Conservation (phyloP, 2,329 filamentous ascomycete genomes). For the Teratosphaeria nubilosa region DNA sequence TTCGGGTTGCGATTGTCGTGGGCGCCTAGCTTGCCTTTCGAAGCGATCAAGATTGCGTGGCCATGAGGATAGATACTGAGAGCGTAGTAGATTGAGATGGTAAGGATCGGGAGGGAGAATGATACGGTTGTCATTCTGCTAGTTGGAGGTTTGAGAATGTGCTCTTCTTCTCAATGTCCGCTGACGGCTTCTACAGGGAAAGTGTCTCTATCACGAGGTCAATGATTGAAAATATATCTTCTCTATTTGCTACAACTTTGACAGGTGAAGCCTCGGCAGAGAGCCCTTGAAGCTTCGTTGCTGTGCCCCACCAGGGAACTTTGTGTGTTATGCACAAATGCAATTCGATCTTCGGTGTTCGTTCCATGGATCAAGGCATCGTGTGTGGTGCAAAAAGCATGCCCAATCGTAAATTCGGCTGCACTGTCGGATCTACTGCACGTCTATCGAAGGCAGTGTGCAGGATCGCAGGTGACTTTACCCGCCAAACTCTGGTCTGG, state of each 20-base stretch:
- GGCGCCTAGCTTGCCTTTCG: slow-evolving; percentile 24
- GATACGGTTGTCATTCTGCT: slow-evolving; percentile 5
- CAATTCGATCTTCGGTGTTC: background rate
- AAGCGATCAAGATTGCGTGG: slow-evolving; percentile 28
- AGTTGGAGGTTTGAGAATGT: background rate
- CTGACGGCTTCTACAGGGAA: background rate
- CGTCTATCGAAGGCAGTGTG: background rate
- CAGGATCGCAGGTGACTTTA: background rate
- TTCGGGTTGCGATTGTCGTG: slow-evolving; percentile 38
- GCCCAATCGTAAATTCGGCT: background rate
- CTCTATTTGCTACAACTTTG: background rate
- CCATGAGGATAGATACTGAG: slow-evolving; percentile 33
- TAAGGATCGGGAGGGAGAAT: slow-evolving; percentile 33
- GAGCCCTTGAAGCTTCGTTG: background rate
- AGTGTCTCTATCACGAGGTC: background rate
- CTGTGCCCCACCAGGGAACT: background rate
- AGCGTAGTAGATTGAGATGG: slow-evolving; percentile 36
- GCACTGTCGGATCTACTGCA: background rate
- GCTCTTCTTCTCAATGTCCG: background rate
- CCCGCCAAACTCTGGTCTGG: background rate
- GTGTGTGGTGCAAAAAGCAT: background rate
- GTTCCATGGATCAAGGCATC: background rate
- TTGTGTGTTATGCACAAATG: background rate
- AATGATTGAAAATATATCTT: background rate
- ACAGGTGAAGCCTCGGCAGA: background rate